These are phyloP conservation scores for Ampelomyces quisqualis DNA, from an alignment of 2,329 filamentous ascomycete genomes.

Conservation along the genomic window DNA sequence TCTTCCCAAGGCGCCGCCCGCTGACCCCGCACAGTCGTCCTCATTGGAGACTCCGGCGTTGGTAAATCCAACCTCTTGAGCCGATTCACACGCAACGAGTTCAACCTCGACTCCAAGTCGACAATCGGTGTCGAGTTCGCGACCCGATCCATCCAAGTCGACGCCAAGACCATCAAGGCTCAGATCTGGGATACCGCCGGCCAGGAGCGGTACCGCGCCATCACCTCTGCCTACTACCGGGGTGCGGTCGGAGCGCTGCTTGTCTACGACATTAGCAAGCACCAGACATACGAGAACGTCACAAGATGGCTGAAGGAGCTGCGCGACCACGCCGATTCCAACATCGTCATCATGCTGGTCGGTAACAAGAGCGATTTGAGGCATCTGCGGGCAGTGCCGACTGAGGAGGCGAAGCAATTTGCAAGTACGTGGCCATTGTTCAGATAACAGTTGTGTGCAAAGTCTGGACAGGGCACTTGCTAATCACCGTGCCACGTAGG, in stretches of 20 bases:
- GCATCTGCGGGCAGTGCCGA: slow-evolving; percentile 93
- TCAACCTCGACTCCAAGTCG: slow-evolving; percentile 99
- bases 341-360: slow-evolving; percentile 99
- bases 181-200: slow-evolving; percentile 99
- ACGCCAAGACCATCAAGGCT: slow-evolving; percentile 99
- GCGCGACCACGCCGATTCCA: slow-evolving; percentile 94
- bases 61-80: slow-evolving; percentile 99
- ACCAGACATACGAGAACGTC: slow-evolving; percentile 98
- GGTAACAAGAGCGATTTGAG: slow-evolving; percentile 99
- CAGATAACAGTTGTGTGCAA: no score
- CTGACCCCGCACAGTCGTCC: slow-evolving; percentile 67
- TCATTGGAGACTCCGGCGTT: slow-evolving; percentile 98
- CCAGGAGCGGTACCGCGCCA: slow-evolving; percentile 97
- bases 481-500: slow-evolving; percentile 54
- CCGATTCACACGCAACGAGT: slow-evolving; percentile 99
- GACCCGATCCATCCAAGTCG: slow-evolving; percentile 96
- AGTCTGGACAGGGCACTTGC: slow-evolving; percentile 2
- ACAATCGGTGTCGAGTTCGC: slow-evolving; percentile 99
- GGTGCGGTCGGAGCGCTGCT: slow-evolving; percentile 95
- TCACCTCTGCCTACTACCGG: slow-evolving; percentile 98
- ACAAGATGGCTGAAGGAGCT: slow-evolving; percentile 99
- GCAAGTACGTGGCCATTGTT: slow-evolving; percentile 82
- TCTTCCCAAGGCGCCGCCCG: slow-evolving; percentile 25
- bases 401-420: slow-evolving; percentile 97
- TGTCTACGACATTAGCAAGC: slow-evolving; percentile 99